Evolutionary conservation across 2,329 filamentous ascomycete genomes (phyloP), one percentile per base, ranked within the genome.

Genomic region (Verticillium tricorpus): DNA sequence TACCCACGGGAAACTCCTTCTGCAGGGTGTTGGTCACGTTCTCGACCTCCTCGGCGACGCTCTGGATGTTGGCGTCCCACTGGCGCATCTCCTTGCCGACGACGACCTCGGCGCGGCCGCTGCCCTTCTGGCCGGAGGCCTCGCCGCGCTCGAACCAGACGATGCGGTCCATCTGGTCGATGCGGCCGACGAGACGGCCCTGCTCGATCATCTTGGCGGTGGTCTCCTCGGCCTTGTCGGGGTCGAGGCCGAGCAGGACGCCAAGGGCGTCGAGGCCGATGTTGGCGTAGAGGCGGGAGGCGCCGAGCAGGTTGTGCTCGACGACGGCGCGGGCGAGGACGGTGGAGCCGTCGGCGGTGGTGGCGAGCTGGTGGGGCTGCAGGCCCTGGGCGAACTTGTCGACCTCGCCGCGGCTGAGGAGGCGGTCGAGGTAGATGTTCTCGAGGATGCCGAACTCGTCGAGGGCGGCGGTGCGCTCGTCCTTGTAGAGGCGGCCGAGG

Each of bases 161-260:
- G 12, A 93, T 79, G 15, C 90, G 85, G 61, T 93, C 91, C 62
- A 99, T 93, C 79, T 99, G 95, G 76, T 99, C 94, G 70, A 99
- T 98, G 62, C 89, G 88, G 8, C 94, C 95, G 3, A 89, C 86
- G 59, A 99, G 77, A 35, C 95, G 87, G 11, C 92, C 93, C 75
- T 97, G 93, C 79, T 98, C 93, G 69, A 99, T 92, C 95, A 99
- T 99, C 68, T 87, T 85, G 5, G 94, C 93, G 14, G 94, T 95
- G 60, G 95, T 97, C 62, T 90, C 88, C 79, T 99, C 95, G 3
- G 94, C 94, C 73, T 89, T 90, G 59, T 91, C 90, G 0, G 86
- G 86, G 62, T 91, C 86, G 5, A 97, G 82, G 0, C 91, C 93
- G 15, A 99, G 80, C 40, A 97, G 82, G 45, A 82, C 78, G 0